phyloP scores from a whole-genome alignment of 2,329 filamentous ascomycete genomes.

The Nothophaeocryptopus gaeumannii region DNA sequence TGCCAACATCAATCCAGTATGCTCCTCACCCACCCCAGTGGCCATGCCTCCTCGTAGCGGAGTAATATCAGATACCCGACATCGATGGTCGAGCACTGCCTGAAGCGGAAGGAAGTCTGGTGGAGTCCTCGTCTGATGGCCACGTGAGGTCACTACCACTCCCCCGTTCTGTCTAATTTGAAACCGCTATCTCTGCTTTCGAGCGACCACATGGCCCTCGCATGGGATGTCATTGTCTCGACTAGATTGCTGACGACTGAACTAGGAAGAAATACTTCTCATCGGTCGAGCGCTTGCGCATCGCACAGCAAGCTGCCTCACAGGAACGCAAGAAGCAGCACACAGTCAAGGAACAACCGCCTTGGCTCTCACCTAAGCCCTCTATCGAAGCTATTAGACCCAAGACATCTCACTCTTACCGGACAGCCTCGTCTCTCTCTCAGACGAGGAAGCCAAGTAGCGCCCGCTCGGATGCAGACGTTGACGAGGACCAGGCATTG shows the following conservation, averaged over 20 bases:
- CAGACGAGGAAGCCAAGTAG: slow-evolving; percentile 11
- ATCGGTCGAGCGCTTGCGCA: slow-evolving; percentile 65
- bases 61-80: too few relatives aligned
- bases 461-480: slow-evolving; percentile 27
- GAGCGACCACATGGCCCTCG: slow-evolving; percentile 7
- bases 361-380: slow-evolving; percentile 25
- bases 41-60: slow-evolving; percentile 11
- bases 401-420: slow-evolving; percentile 17
- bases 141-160: background rate
- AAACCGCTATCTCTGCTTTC: slow-evolving; percentile 12
- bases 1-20: slow-evolving; percentile 46
- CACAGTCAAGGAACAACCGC: slow-evolving; percentile 6
- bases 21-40: slow-evolving; percentile 21
- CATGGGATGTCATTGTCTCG: slow-evolving; percentile 1
- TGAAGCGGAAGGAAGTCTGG: background rate
- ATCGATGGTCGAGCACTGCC: background rate
- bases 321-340: slow-evolving; percentile 30
- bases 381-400: slow-evolving; percentile 32
- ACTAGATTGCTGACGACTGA: slow-evolving; percentile 16
- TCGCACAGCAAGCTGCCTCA: slow-evolving; percentile 53
- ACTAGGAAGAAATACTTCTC: slow-evolving; percentile 66
- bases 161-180: slow-evolving; percentile 6
- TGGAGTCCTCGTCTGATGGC: background rate
- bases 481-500: slow-evolving; percentile 29
- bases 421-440: slow-evolving; percentile 8